phyloP scores from a whole-genome alignment of 1,139 yeast species.

The Magnusiomyces paraingens region DNA sequence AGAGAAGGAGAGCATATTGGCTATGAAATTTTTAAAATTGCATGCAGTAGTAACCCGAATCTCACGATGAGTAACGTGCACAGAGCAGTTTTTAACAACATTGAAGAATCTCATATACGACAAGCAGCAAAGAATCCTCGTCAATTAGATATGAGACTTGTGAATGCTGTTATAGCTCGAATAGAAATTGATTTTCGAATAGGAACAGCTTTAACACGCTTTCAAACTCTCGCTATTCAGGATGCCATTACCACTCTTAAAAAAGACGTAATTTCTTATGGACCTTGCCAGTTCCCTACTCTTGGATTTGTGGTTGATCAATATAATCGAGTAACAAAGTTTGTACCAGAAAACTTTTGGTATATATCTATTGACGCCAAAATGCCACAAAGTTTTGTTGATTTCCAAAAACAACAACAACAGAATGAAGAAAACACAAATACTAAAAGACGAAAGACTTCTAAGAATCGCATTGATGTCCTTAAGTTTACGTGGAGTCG shows the following conservation, averaged over 20 bases:
- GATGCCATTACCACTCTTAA: constrained; percentile 24
- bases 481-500: constrained; percentile 59
- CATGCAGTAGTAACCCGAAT: constrained; percentile 56
- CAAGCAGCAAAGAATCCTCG: constrained; percentile 69
- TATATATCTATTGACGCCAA: constrained; percentile 48
- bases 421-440: constrained; percentile 2
- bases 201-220: constrained; percentile 84
- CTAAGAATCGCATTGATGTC: constrained; percentile 18
- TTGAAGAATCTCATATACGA: constrained; percentile 67
- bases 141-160: constrained; percentile 58
- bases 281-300: constrained; percentile 96
- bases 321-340: constrained; percentile 64
- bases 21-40: constrained; percentile 55
- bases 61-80: constrained; percentile 42
- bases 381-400: constrained; percentile 28
- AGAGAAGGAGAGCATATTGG: constrained; percentile 98
- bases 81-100: constrained; percentile 82
- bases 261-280: constrained; percentile 55
- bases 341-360: constrained; percentile 81
- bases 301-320: constrained; percentile 96
- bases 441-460: not conserved
- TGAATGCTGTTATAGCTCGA: constrained; percentile 79
- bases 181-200: constrained; percentile 84
- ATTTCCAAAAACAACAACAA: constrained; percentile 18
- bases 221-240: constrained; percentile 51